A percentile compares a stretch with the other conserved stretches of the same genome.
These are phyloP conservation scores for Dendrocalamus latiflorus DNA, from an alignment of 202 grass and related monocot genomes.

Conservation along the genomic window DNA sequence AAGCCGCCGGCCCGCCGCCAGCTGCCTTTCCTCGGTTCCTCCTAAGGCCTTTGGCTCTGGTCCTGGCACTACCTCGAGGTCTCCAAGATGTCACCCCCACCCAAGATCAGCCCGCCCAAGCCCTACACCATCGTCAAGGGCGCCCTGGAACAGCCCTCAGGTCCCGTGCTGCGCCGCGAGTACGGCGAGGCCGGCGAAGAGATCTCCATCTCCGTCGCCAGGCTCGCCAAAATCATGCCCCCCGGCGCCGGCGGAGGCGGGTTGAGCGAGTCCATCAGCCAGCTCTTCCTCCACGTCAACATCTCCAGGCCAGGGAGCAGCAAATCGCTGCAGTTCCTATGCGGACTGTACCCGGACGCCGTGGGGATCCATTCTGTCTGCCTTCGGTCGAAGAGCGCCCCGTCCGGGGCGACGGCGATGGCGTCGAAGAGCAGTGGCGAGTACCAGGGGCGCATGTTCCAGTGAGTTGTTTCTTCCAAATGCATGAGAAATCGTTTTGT, in stretches of 20 bases:
- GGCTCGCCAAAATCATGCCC: constrained; percentile 70
- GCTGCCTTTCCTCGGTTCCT: too few relatives aligned
- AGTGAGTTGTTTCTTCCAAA: too few relatives aligned
- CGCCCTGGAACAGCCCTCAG: too few relatives aligned
- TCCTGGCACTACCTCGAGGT: constrained; percentile 87
- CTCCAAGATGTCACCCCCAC: constrained; percentile 78
- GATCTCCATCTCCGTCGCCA: constrained; percentile 80
- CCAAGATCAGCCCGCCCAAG: constrained; percentile 66
- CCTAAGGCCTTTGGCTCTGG: too few relatives aligned
- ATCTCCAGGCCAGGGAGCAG: constrained; percentile 58
- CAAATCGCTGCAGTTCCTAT: constrained; percentile 85
- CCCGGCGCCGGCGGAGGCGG: constrained; percentile 17
- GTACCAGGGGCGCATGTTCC: too few relatives aligned
- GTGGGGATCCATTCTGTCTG: constrained; percentile 89
- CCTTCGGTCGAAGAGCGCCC: constrained; percentile 56
- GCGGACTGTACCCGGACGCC: constrained; percentile 84
- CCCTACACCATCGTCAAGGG: constrained; percentile 77
- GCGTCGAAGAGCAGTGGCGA: too few relatives aligned
- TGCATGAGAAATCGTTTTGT: too few relatives aligned
- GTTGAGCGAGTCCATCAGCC: constrained; percentile 55
- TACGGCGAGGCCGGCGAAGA: too few relatives aligned
- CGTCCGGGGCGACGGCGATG: neutral
- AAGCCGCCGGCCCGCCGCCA: too few relatives aligned
- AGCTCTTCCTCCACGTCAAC: constrained; percentile 90
- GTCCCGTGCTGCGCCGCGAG: too few relatives aligned